Base-by-base conservation (phyloP, 2,329 filamentous ascomycete genomes). In the Microcyclospora pomicola region DNA sequence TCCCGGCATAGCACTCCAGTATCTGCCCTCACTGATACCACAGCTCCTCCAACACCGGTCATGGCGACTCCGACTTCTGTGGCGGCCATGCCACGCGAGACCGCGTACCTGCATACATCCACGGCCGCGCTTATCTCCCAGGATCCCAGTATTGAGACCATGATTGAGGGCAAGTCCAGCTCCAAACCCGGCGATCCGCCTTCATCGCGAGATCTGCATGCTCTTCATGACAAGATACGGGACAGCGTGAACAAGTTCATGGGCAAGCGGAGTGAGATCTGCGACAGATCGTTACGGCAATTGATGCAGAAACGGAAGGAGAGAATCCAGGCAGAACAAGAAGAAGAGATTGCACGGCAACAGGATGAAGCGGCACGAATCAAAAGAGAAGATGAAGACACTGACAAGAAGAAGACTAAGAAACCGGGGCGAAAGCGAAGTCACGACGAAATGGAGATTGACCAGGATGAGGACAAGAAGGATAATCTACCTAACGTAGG, bases 1-100 rank as follows among this genome's bases (percentile, higher is more conserved):
- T 86, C 80, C 56, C 78, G 82, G 54, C 87, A 86, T 59, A 83
- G 80, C 28, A 88, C 82, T 12, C 83, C 82, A 28, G 72, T 73
- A 52, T 70, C 73, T 27, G 44, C 52, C 27, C 47, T 53, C 16
- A 52, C 53, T 10, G 61, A 66, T 27, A 45, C 60, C 59, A 52
- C 63, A 59, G 49, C 68, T 58, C 54, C 70, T 64, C 52, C 69
- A 49, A 59, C 67, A 48, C 43, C 58, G 13, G 51, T 76, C 31
- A 70, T 79, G 40, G 79, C 76, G 51, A 71, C 84, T 36, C 73
- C 79, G 39, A 70, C 80, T 13, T 53, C 65, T 30, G 53, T 67
- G 51, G 53, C 66, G 50, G 36, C 55, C 16, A 44, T 77, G 29
- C 3, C 32, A 13, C 63, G 40, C 49, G 50, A 57, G 27, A 58